Base-by-base conservation (phyloP, 1,284 basidiomycete genomes). In the Irpex lacteus region DNA sequence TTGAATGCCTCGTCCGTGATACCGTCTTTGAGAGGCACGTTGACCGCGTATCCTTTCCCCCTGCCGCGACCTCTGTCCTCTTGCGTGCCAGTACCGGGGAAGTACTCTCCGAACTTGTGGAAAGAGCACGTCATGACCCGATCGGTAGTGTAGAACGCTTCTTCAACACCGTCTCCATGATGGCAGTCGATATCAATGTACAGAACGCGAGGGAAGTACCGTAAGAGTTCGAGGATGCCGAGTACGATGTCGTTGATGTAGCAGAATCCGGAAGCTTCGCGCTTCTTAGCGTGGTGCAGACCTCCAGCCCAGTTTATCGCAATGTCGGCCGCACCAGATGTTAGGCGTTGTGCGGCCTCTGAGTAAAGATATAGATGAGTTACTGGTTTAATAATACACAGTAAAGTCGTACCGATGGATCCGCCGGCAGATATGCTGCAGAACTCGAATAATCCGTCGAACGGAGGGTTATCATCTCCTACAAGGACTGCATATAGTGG, bases 151-250 rank as follows among this genome's bases (percentile, higher is more conserved):
- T 98, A 98, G 81, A 99, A 99, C 0, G 97, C 98, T 75, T 99
- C 97, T 72, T 99, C 97, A 40, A 99, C 97, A 18, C 97, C 98
- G 73, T 99, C 98, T 5, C 97, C 97, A 72, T 99, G 97, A 75
- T 98, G 97, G 63, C 96, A 95, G 77, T 99, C 97, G 63, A 99
- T 97, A 77, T 99, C 97, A 74, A 99, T 93, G 77, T 99, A 99
- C 26, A 99, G 81, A 1, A 99, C 96, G 63, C 98, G 91, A 0
- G 93, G 87, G 72, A 87, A 89, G 59, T 80, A 87, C 70, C 94
- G 85, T 11, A 97, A 81, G 11, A 98, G 86, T 77, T 98, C 95
- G 50, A 98, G 83, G 54, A 96, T 95, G 32, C 88, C 89, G 52
- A 97, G 87, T 0, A 97, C 94, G 73, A 97, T 98, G 75, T 97